These are phyloP conservation scores for Pythium vanterpoolii DNA, from an alignment of 352 stramenopile species.

Conservation along the genomic window DNA sequence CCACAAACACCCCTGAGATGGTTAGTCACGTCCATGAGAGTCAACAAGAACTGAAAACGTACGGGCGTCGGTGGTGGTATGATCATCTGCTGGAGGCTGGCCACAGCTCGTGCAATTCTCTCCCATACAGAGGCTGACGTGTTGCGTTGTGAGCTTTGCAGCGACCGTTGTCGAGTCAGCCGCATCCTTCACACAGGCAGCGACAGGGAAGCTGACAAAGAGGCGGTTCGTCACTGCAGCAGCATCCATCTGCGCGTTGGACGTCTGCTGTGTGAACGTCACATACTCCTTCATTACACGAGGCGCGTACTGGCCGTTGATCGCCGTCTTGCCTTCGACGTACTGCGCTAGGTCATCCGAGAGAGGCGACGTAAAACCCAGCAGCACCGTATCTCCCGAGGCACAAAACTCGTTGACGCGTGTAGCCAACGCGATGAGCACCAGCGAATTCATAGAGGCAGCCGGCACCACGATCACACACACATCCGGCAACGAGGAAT, in stretches of 20 bases:
- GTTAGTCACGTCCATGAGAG: background rate
- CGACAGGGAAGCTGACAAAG: constrained; percentile 7
- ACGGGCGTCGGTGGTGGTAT: background rate
- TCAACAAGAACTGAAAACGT: background rate
- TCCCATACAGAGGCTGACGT: constrained; percentile 8
- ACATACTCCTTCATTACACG: constrained; percentile 12
- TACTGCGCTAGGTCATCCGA: constrained; percentile 9
- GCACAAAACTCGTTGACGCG: constrained; percentile 16
- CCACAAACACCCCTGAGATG: background rate
- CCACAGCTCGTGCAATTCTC: background rate
- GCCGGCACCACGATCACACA: constrained; percentile 6
- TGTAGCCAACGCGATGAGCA: constrained; percentile 4
- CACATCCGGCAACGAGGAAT: background rate
- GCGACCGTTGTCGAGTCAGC: background rate
- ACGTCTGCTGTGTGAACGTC: background rate
- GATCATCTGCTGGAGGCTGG: background rate
- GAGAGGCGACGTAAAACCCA: constrained; percentile 17
- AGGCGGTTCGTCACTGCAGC: constrained; percentile 8
- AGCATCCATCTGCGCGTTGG: background rate
- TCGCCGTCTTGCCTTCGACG: constrained; percentile 6
- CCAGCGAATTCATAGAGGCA: background rate
- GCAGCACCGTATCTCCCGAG: constrained; percentile 9
- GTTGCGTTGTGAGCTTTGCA: background rate
- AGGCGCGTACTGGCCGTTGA: constrained; percentile 18
- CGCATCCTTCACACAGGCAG: constrained; percentile 2